Evolutionary conservation across 2,329 filamentous ascomycete genomes (phyloP), one percentile per base, ranked within the genome.

Genomic region (Hymenoscyphus fructigenus): DNA sequence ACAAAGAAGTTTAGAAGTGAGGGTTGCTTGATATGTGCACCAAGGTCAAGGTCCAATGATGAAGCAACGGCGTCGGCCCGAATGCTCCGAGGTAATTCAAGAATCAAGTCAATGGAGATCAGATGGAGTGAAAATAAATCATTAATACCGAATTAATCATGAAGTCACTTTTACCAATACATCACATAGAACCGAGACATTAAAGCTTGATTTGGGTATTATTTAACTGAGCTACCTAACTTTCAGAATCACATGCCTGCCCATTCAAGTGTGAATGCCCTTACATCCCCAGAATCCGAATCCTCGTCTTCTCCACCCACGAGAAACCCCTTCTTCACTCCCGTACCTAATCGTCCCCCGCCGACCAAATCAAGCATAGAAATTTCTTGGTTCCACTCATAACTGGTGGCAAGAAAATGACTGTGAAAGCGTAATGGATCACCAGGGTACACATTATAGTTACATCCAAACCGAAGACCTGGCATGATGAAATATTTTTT

Each of bases 341-440:
- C 92, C 1, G 95, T 98, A 0, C 93, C 95, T 68, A 99, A 78
- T 70, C 95, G 84, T 5, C 95, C 95, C 7, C 92, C 93, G 23
- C 88, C 90, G 17, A 98, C 89, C 15, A 99, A 81, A 70, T 97
- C 91, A 70, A 97, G 84, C 73, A 98, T 81, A 44, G 91, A 85
- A 64, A 99, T 89, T 71, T 93, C 87, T 72, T 97, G 87, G 66
- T 97, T 88, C 92, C 93, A 98, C n/a, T 83, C 87, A 71, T 91
- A 87, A 36, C 91, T 88, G n/a, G 89, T 90, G 7, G 90, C 91
- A 72, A 97, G 84, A 76, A 97, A 98, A 77, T 99, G 95, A 57
- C 92, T 95, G 78, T 99, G 95, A 76, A 96, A 99, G 12, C 95
- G 89, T 60, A 99, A 82, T 0, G 95, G 93, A 76, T 99, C 95